These are phyloP conservation scores for Coniferiporia weirii DNA, from an alignment of 1,284 basidiomycete genomes.

Conservation along the genomic window DNA sequence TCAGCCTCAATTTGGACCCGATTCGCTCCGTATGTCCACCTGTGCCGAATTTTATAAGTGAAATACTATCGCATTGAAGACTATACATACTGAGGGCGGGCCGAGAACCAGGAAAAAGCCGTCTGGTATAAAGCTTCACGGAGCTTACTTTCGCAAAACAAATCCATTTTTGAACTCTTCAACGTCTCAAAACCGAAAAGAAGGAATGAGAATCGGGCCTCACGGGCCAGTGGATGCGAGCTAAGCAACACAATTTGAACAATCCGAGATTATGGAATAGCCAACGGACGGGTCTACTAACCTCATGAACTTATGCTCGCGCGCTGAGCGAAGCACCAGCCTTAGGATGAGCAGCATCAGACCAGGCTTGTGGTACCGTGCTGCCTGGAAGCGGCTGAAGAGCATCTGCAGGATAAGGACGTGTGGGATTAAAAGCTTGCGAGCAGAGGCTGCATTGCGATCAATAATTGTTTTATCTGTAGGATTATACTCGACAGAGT, in stretches of 20 bases:
- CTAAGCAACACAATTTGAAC: slow-evolving; percentile 36
- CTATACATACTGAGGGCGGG: slow-evolving; percentile 71
- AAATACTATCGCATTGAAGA: slow-evolving; percentile 2
- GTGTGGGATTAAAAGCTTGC: slow-evolving; percentile 79
- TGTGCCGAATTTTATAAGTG: slow-evolving; percentile 27
- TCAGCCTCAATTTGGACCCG: slow-evolving; percentile 87
- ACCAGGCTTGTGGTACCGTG: slow-evolving; percentile 80
- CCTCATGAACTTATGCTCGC: slow-evolving; percentile 70
- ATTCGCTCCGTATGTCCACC: slow-evolving; percentile 94
- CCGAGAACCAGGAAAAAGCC: slow-evolving; percentile 91
- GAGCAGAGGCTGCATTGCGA: slow-evolving; percentile 64
- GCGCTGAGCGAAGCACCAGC: slow-evolving; percentile 74
- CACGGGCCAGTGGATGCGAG: slow-evolving; percentile 88
- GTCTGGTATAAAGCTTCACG: slow-evolving; percentile 75
- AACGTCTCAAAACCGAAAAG: slow-evolving; percentile 92
- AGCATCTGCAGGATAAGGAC: slow-evolving; percentile 83
- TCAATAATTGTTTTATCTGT: slow-evolving; percentile 86
- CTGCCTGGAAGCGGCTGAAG: slow-evolving; percentile 91
- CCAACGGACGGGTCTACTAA: slow-evolving; percentile 28
- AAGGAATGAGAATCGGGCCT: slow-evolving; percentile 84
- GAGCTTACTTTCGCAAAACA: slow-evolving; percentile 74
- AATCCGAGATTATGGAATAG: background rate
- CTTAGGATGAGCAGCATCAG: slow-evolving; percentile 85
- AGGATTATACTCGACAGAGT: slow-evolving; percentile 85
- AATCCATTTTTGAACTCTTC: slow-evolving; percentile 84